Evolutionary conservation across 1,139 yeast genomes (phyloP).

Genomic region (Candida smagusa): DNA sequence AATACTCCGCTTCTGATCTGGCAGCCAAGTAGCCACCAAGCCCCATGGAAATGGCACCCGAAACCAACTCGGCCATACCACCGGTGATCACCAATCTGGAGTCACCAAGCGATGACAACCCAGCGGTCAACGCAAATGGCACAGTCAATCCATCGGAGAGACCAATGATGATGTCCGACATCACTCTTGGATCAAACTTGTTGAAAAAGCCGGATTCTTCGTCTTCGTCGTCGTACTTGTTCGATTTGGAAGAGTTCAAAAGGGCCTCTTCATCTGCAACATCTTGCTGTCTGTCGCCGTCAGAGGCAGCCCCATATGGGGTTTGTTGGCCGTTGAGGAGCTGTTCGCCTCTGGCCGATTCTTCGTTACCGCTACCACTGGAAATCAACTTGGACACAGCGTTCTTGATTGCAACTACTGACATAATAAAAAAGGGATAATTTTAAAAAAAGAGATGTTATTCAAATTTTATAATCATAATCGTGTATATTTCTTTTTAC

Average conservation of each 20-base stretch:
- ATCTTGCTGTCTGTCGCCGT: slow-evolving; percentile 34
- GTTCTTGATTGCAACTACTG: slow-evolving; percentile 41
- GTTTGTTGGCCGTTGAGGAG: slow-evolving; percentile 31
- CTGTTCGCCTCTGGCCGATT: slow-evolving; percentile 32
- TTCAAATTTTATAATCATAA: background rate
- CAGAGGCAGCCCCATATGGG: slow-evolving; percentile 42
- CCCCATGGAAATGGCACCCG: slow-evolving; percentile 86
- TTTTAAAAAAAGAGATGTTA: too few relatives aligned
- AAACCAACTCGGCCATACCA: slow-evolving; percentile 80
- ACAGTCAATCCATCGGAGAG: slow-evolving; percentile 80
- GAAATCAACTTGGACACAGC: slow-evolving; percentile 25
- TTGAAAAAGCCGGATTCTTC: slow-evolving; percentile 34
- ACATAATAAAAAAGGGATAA: slow-evolving; percentile 18
- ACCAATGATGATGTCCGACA: slow-evolving; percentile 79
- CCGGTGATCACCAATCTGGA: slow-evolving; percentile 76
- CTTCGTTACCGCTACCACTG: slow-evolving; percentile 21
- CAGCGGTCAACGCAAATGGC: slow-evolving; percentile 83
- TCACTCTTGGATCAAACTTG: slow-evolving; percentile 64
- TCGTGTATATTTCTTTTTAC: background rate
- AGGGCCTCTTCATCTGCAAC: slow-evolving; percentile 41
- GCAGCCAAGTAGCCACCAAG: slow-evolving; percentile 82
- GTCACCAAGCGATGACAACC: slow-evolving; percentile 73
- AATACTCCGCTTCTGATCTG: slow-evolving; percentile 72
- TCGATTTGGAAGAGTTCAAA: slow-evolving; percentile 22
- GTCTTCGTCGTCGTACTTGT: slow-evolving; percentile 16